Evolutionary conservation across 768 basidiomycete species (phyloP), one percentile per base, ranked within the genome.

Genomic region (Pleurotus platypus): DNA sequence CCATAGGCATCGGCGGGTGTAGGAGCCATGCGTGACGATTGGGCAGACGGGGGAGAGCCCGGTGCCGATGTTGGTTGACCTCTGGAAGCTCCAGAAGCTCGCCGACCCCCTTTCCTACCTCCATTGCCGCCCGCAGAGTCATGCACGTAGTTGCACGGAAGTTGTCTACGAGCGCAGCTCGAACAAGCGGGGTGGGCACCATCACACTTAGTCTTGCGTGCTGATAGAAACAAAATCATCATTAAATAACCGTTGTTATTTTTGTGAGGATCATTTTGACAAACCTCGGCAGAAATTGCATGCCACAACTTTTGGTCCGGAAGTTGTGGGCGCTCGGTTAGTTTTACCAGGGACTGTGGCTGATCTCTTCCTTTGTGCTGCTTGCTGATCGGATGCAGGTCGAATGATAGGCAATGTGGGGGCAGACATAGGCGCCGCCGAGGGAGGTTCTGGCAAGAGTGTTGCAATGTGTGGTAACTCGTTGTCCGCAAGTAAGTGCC

Each of bases 191-290:
- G 91, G 65, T 90, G 89, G n/a, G 79, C 87, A 40, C 91, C 91
- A 69, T 93, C 91, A 63, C 91, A 93, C 68, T 90, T 87, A 16
- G 91, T 93, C 75, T 93, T 93, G 58, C 91, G 91, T 37, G 90
- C 91, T 92, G 60, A 13, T 58, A n/a, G 39, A 18, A 43, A 27
- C 45, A 46, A 49, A 48, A 26, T 8, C 11, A n/a, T n/a, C 20
- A 22, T 16, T 22, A 45, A 45, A 12, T 3, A 0, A 45, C 42
- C 42, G 42, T 45, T 45, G n/a, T 16, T n/a, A 45, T 18, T 11
- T 35, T 35, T 2, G 42, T 22, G 20, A 45, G n/a, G 20, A 22
- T 45, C 42, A 22, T 22, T 45, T 45, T 45, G 15, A 45, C 84
- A 56, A 65, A 92, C 91, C 89, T 76, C 91, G 82, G 71, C 91